Evolutionary conservation across 495 filamentous ascomycete genomes (phyloP).

Genomic region (Melanomma pulvis-pyrius): DNA sequence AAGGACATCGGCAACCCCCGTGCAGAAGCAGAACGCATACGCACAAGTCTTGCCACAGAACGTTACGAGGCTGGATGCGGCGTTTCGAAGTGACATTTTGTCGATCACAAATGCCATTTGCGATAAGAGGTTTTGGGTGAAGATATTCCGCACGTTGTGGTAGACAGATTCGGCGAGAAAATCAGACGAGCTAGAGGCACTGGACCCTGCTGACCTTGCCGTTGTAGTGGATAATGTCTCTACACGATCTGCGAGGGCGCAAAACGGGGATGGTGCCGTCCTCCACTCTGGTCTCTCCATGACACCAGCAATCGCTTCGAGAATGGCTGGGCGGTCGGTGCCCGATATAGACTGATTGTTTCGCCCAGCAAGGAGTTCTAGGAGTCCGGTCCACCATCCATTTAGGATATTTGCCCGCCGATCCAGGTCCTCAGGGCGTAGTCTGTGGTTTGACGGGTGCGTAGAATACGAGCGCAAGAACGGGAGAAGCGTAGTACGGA

Average conservation of each 20-base stretch:
- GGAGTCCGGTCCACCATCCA: constrained; percentile 92
- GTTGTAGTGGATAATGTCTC: constrained; percentile 51
- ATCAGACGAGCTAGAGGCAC: constrained; percentile 67
- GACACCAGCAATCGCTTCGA: constrained; percentile 80
- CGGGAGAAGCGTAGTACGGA: constrained; percentile 78
- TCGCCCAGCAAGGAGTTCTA: constrained; percentile 81
- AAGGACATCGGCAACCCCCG: constrained; percentile 83
- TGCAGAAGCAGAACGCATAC: constrained; percentile 95
- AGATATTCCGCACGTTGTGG: constrained; percentile 92
- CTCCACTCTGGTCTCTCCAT: constrained; percentile 96
- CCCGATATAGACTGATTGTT: constrained; percentile 72
- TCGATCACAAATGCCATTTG: constrained; percentile 91
- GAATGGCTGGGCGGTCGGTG: constrained; percentile 76
- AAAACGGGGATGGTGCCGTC: constrained; percentile 65
- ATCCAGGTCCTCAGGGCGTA: constrained; percentile 84
- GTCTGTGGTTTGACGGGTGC: constrained; percentile 68
- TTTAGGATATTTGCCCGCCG: constrained; percentile 79
- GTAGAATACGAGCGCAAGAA: constrained; percentile 74
- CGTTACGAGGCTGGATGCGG: constrained; percentile 87
- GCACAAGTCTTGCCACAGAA: constrained; percentile 94
- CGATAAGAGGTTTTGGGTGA: constrained; percentile 79
- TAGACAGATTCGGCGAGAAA: constrained; percentile 87
- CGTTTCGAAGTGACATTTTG: constrained; percentile 84
- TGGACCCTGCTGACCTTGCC: constrained; percentile 53
- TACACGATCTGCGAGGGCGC: constrained; percentile 55